Base-by-base conservation (phyloP, 257 asterid genomes). In the Linderniella brevidens region DNA sequence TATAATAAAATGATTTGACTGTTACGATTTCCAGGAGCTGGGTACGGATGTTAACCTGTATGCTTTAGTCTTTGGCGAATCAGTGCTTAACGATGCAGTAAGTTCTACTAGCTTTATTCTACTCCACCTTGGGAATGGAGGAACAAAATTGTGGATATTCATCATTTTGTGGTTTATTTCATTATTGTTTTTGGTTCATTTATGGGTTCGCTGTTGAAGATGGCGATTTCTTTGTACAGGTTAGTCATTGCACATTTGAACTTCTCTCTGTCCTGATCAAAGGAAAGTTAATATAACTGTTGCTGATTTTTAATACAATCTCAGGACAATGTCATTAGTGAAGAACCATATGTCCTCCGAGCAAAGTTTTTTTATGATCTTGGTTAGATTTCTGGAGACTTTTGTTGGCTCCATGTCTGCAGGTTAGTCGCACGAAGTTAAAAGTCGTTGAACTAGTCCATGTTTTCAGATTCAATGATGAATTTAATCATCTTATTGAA, bases 151-250 rank as follows among this genome's bases (percentile, higher is more conserved):
- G 32, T 25, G 32, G 32, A 25, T 25, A 25, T 25, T 25, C 32
- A 25, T 2, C 32, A 25, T 25, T 25, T 25, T 25, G 6, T 25
- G 32, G 32, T 25, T 25, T 25, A 25, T 6, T 25, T 25, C 32
- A 25, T 25, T 25, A 25, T 25, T 25, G n/a, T 25, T 25, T 25
- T 25, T 25, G 32, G 32, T 25, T 25, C 32, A 25, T 25, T 25
- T 25, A 25, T 25, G 32, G 32, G 32, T 25, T 25, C 32, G 32
- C 32, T 25, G 32, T 25, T 25, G 82, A 78, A 90, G 98, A 90
- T 90, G 93, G 98, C 98, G 48, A 90, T 90, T 59, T 90, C 98
- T 44, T 63, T 85, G 77, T 90, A 90, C 79, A 75, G 96, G 98
- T 90, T 53, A 68, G 92, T 64, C 62, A 50, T 52, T 53, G 48